Evolutionary conservation across 805 yeast genomes (phyloP), one percentile per base, ranked within the genome.

Genomic region (Teunomyces lycoperdinae): DNA sequence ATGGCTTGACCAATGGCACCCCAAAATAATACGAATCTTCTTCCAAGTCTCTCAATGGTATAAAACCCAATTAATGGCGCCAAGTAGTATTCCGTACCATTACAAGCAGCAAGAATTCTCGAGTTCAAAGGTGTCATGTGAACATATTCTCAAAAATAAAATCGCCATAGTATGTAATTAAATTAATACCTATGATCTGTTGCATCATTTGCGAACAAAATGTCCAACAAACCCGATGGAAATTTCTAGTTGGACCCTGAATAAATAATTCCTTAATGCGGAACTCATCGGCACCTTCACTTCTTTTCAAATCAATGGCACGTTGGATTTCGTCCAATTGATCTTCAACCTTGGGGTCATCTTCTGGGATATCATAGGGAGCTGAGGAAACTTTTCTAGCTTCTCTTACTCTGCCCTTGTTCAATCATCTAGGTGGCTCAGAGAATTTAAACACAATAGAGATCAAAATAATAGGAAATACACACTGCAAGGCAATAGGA

Each of bases 121-220:
- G 81, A 64, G 24, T 63, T 58, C 28, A 71, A 56, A 1, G 78
- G 64, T 8, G 69, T 45, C 70, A 79, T 70, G 9, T 58, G 60
- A 42, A 59, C 56, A 47, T 53, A n/a, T 33, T 46, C 20, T 58
- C 70, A 51, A 68, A 74, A 55, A 70, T 71, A 44, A 74, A 74
- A 44, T 74, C 77, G 10, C 74, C 74, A 45, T 71, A 72, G 54
- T 71, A 68, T 9, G 74, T 70, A 51, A 69, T 72, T 50, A 77
- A 73, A 50, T 75, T 78, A 53, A 73, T 76, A 51, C 79, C 81
- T 44, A 74, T 67, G 47, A 79, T 68, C 52, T 77, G 81, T 56
- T 76, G 81, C 63, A 77, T 63, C 43, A 71, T 58, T 49, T 77
- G 81, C 3, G 71, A 61, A 67, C 74, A 68, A 10, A 63, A 60